Base-by-base conservation (phyloP, 2,329 filamentous ascomycete genomes). In the Aspergillus sp. region DNA sequence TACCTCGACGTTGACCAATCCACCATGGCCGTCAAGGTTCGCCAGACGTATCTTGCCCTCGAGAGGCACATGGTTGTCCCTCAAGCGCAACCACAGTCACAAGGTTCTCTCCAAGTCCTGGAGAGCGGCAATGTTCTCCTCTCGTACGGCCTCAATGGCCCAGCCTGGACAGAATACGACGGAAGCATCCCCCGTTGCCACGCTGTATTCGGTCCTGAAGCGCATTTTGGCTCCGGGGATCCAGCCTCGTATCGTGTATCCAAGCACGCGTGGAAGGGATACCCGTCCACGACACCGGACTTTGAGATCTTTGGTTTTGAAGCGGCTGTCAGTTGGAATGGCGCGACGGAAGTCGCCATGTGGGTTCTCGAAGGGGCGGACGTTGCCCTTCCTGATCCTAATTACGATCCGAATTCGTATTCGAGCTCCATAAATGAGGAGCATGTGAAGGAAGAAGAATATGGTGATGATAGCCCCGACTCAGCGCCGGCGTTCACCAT, bases 101-200 rank as follows among this genome's bases (percentile, higher is more conserved):
- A 82, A 59, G 81, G 81, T 2, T 80, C 76, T 2, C 66, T 80
- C 47, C 80, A 83, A 65, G 41, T 79, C 7, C 75, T 84, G 1
- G 69, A 74, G 1, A 73, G 58, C 19, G 78, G 77, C 5, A 83
- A 84, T 65, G 77, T 80, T 4, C 72, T 85, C 3, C 71, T 84
- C 17, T 81, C 81, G 17, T 85, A 81, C 72, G 82, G 85, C 17
- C 79, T 79, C 22, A 77, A 77, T 23, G 55, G 30, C 34, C 80
- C 83, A 3, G 80, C 81, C 0, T 81, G 81, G 67, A 83, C 80
- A 9, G 84, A 87, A 66, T 85, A 83, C 68, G 83, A 81, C 7
- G 72, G 79, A 11, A 57, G 74, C 17, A 68, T 69, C 7, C 73
- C 82, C 2, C 77, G 87, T 34, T 86, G 86, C 77, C 82, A 87